Conservation (phyloP, 805 yeast genomes). For the Tetrapisispora arboricola region DNA sequence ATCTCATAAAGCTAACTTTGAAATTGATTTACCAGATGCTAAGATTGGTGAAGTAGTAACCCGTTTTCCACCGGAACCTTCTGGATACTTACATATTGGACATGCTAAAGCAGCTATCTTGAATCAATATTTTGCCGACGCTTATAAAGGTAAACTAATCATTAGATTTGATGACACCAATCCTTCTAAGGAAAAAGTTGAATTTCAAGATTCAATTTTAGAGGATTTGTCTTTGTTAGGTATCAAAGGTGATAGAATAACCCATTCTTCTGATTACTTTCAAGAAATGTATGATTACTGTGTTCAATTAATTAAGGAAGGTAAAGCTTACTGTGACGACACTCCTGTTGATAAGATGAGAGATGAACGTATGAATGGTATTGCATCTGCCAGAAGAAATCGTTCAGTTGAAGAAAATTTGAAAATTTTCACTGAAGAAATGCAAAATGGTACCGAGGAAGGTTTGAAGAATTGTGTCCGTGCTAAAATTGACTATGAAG, state of each 20-base stretch:
- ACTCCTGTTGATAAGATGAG: slow-evolving; percentile 93
- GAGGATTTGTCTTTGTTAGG: slow-evolving; percentile 89
- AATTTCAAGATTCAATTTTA: slow-evolving; percentile 86
- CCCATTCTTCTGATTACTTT: slow-evolving; percentile 92
- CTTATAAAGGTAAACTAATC: slow-evolving; percentile 91
- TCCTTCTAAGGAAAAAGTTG: slow-evolving; percentile 92
- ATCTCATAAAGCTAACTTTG: slow-evolving; percentile 88
- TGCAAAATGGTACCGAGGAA: slow-evolving; percentile 88
- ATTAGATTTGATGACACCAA: slow-evolving; percentile 97
- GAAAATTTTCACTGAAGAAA: slow-evolving; percentile 74
- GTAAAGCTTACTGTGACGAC: slow-evolving; percentile 96
- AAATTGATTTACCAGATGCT: slow-evolving; percentile 87
- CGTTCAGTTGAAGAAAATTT: slow-evolving; percentile 89
- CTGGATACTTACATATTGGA: slow-evolving; percentile 95
- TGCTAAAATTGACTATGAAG: slow-evolving; percentile 90
- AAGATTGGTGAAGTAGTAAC: slow-evolving; percentile 92
- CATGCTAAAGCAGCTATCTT: slow-evolving; percentile 97
- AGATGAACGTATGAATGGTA: slow-evolving; percentile 97
- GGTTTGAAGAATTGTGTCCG: slow-evolving; percentile 90
- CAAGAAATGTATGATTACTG: slow-evolving; percentile 83
- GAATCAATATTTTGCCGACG: slow-evolving; percentile 92
- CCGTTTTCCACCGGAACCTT: slow-evolving; percentile 99
- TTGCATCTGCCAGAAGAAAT: slow-evolving; percentile 84
- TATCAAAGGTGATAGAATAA: slow-evolving; percentile 78
- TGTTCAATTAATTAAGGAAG: slow-evolving; percentile 80